Evolutionary conservation across 1,284 basidiomycete species (phyloP).

Genomic region (Heliocybe sulcata): DNA sequence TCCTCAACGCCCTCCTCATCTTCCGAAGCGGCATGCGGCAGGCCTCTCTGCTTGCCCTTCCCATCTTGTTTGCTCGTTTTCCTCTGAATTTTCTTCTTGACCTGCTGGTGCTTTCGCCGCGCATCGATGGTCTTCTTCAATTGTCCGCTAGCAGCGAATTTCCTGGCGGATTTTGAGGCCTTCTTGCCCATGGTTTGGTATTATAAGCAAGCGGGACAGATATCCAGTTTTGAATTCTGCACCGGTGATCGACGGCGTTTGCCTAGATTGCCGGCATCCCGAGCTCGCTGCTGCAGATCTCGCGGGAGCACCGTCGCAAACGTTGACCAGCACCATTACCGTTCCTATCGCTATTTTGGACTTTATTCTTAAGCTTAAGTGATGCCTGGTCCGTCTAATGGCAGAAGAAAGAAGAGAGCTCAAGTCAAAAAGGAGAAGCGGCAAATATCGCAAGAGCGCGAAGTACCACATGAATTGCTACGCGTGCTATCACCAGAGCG

Average conservation of each 20-base stretch:
- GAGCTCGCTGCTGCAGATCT: too few species aligned
- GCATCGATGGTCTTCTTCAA: constrained; percentile 81
- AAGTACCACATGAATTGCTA: constrained; percentile 7
- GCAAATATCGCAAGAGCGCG: constrained; percentile 4
- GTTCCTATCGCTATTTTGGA: not conserved
- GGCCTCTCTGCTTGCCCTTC: constrained; percentile 8
- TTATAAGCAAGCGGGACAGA: too few species aligned
- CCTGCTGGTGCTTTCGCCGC: constrained; percentile 70
- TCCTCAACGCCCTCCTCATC: constrained; percentile 32
- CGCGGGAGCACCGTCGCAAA: too few species aligned
- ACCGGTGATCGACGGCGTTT: not conserved
- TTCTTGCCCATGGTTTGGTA: constrained; percentile 65
- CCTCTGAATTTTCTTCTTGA: constrained; percentile 63
- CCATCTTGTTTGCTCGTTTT: constrained; percentile 37
- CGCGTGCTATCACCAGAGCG: constrained; percentile 4
- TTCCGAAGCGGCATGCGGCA: constrained; percentile 17
- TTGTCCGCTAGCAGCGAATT: constrained; percentile 83
- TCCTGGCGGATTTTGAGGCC: constrained; percentile 71
- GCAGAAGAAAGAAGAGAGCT: constrained; percentile 31
- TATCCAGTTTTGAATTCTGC: too few species aligned
- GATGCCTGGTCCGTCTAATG: constrained; percentile 43
- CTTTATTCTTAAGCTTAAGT: not conserved
- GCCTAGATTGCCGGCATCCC: not conserved
- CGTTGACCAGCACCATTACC: too few species aligned
- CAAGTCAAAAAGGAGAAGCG: constrained; percentile 25